phyloP scores from a whole-genome alignment of 352 stramenopile genomes.

The Globisporangium barbulae region DNA sequence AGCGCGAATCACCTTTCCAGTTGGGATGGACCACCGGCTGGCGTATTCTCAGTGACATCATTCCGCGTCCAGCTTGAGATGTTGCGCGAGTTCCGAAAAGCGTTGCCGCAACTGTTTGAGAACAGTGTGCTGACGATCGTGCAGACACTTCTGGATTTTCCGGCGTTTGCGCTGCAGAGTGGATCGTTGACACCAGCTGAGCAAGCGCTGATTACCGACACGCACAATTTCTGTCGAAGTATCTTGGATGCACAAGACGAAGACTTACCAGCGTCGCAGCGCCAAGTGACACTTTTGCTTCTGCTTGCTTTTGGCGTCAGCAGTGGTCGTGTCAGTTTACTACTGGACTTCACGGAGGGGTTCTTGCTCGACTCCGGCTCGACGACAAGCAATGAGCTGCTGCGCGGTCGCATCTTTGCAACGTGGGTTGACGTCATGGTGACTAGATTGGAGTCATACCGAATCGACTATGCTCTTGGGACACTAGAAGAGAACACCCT shows the following conservation, averaged over 20 bases:
- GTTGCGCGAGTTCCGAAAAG: conserved; percentile 46
- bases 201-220: conserved; percentile 39
- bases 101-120: conserved; percentile 47
- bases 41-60: conserved; percentile 49
- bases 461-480: conserved; percentile 49
- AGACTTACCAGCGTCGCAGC: conserved; percentile 20
- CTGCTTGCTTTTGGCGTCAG: conserved; percentile 54
- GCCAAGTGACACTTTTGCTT: conserved; percentile 38
- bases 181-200: conserved; percentile 22
- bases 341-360: conserved; percentile 50
- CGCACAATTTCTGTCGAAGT: conserved; percentile 45
- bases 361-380: conserved; percentile 13
- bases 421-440: conserved; percentile 41
- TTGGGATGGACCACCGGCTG: conserved; percentile 20
- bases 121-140: conserved; percentile 45
- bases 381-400: not conserved
- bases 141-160: conserved; percentile 54
- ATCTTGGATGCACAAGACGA: conserved; percentile 24
- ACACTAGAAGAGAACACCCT: conserved; percentile 39
- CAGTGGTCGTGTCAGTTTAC: conserved; percentile 40
- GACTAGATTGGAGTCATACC: conserved; percentile 45
- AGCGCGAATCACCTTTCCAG: conserved; percentile 8
- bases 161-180: conserved; percentile 44
- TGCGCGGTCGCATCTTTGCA: conserved; percentile 31
- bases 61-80: conserved; percentile 72